phyloP scores from a whole-genome alignment of 768 basidiomycete species.

The Phylloporus scabripes region DNA sequence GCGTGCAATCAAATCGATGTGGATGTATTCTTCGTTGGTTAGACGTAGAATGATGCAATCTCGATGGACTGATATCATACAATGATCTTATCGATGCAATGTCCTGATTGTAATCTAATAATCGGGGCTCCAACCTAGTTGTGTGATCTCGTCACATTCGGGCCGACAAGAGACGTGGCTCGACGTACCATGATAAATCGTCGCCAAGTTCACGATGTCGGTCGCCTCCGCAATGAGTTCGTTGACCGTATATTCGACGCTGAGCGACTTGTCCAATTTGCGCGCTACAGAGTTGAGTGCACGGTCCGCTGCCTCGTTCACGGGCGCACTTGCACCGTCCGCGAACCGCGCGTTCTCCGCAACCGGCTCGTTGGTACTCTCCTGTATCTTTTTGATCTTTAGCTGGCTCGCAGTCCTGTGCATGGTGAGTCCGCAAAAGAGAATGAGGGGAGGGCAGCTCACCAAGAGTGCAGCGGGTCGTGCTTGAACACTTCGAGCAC shows the following conservation, averaged over 20 bases:
- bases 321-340: constrained; percentile 55
- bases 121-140: constrained; percentile 41
- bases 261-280: constrained; percentile 81
- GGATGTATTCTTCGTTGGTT: constrained; percentile 7
- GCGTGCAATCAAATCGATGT: constrained; percentile 10
- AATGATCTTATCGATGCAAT: neutral
- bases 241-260: constrained; percentile 91
- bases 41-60: constrained; percentile 4
- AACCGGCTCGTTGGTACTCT: constrained; percentile 29
- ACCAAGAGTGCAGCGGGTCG: constrained; percentile 94
- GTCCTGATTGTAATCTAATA: constrained; percentile 17
- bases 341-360: constrained; percentile 34
- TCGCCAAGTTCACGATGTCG: constrained; percentile 65
- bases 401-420: constrained; percentile 72
- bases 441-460: constrained; percentile 16
- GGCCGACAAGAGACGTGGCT: neutral
- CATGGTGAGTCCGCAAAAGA: neutral
- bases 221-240: constrained; percentile 87
- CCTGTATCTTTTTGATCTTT: constrained; percentile 63
- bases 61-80: neutral
- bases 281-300: constrained; percentile 73
- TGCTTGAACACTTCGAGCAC: constrained; percentile 96
- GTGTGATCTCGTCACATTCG: neutral
- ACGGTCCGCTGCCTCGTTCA: constrained; percentile 85
- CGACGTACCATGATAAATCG: constrained; percentile 67